Conservation (phyloP, 2,329 filamentous ascomycete species). For the Cladophialophora bantiana region DNA sequence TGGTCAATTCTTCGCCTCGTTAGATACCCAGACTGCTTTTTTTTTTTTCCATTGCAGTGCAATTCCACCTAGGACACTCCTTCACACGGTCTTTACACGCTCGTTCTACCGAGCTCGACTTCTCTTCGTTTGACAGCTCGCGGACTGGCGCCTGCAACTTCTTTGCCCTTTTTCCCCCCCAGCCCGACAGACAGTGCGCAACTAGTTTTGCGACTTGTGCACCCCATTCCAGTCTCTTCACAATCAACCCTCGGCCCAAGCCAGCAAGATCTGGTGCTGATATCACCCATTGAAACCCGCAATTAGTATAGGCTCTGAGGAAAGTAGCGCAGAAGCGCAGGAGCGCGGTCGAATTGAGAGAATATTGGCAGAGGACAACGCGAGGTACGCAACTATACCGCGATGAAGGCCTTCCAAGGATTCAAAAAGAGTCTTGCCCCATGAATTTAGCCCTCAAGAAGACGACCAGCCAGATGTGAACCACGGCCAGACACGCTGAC, state of each 20-base stretch:
- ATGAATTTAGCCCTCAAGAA: background rate
- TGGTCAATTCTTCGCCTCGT: constrained; percentile 6
- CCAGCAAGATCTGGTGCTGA: constrained; percentile 15
- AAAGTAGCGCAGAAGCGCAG: background rate
- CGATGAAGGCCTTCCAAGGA: background rate
- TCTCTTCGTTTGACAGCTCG: constrained; percentile 5
- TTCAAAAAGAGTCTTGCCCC: background rate
- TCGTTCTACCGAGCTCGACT: constrained; percentile 3
- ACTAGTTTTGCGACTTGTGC: constrained; percentile 14
- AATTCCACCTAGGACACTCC: constrained; percentile 21
- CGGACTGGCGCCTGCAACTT: constrained; percentile 23
- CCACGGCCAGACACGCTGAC: background rate
- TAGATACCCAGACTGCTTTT: constrained; percentile 24
- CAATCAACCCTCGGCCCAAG: constrained; percentile 5
- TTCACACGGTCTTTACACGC: constrained; percentile 4
- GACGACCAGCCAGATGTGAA: background rate
- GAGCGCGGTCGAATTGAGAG: background rate
- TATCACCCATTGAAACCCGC: constrained; percentile 5
- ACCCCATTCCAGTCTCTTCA: background rate
- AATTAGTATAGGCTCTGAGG: background rate
- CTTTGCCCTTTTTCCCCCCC: background rate
- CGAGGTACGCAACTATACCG: background rate
- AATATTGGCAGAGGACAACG: background rate
- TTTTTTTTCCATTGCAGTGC: constrained; percentile 27
- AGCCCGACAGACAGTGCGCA: background rate